Evolutionary conservation across 2,329 filamentous ascomycete genomes (phyloP).

Genomic region (Cladosporium velox): DNA sequence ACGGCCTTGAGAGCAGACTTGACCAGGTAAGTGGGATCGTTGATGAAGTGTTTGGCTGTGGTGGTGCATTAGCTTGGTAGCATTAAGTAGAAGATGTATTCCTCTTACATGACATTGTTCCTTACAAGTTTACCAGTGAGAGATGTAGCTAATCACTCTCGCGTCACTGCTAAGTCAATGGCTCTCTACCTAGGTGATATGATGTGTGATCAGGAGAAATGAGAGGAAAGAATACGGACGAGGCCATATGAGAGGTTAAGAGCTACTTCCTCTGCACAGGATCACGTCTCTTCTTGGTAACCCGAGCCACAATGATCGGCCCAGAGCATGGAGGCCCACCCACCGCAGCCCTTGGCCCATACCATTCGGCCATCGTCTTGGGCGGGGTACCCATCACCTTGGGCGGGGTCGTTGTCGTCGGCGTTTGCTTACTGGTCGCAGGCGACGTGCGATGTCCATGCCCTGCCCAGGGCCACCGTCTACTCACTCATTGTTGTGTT

Average conservation of each 20-base stretch:
- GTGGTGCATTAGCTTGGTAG: background rate
- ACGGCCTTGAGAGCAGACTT: conserved; percentile 72
- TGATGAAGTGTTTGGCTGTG: conserved; percentile 78
- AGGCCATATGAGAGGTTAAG: background rate
- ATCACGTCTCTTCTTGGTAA: background rate
- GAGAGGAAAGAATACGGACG: background rate
- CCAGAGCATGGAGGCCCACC: background rate
- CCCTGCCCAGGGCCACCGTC: background rate
- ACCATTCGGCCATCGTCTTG: background rate
- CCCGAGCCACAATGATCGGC: background rate
- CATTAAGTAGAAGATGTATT: background rate
- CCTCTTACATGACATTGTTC: conserved; percentile 11
- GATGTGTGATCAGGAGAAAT: no score
- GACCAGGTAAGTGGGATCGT: conserved; percentile 78
- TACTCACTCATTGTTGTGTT: background rate
- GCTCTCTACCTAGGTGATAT: background rate
- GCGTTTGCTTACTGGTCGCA: background rate
- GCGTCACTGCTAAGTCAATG: background rate
- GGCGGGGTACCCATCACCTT: background rate
- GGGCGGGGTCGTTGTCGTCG: conserved; percentile 1
- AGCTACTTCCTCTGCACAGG: background rate
- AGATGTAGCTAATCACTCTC: background rate
- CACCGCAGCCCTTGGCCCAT: conserved; percentile 1
- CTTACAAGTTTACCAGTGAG: background rate
- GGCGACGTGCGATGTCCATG: conserved; percentile 3